Base-by-base conservation (phyloP, 768 basidiomycete genomes). In the Holtermannia corniformis region DNA sequence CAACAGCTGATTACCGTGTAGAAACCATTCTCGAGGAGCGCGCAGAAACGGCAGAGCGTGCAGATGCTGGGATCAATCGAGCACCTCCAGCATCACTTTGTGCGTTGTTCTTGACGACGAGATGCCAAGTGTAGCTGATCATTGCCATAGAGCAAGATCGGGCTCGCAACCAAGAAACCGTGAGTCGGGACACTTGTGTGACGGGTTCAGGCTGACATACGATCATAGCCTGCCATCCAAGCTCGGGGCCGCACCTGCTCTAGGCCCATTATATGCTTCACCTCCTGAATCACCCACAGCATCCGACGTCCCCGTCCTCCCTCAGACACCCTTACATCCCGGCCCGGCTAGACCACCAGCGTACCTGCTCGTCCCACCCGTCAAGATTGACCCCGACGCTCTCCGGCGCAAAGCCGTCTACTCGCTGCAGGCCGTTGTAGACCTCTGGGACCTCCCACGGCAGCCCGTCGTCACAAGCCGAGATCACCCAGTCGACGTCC, bases 11-110 rank as follows among this genome's bases (percentile, higher is more conserved):
- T 37, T 7, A 7, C 10, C 16, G 16, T 37, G n/a, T 37, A 37
- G 32, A 37, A 37, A 16, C 32, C 32, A 7, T 37, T 37, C 32
- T 37, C 32, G 32, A 37, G 32, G 32, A 37, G 32, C 32, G 32
- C 32, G 7, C 32, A 37, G 16, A 93, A 91, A 74, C 81, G 92
- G 41, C 87, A 89, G 71, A 89, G 86, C 62, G 91, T 96, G 19
- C 85, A 92, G 82, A 82, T 88, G 0, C 74, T 96, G 16, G 91
- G 91, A n/a, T 90, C 87, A 68, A 96, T 96, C 61, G 86, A 93
- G 68, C 87, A 95, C 69, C 79, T 96, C 41, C 92, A 96, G 73
- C 84, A 91, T 64, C 92, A 91, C 68, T 96, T 92, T 64, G 54
- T 65, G 4, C 61, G 63, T 46, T 63, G 62, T 49, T 62, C 64